Evolutionary conservation across 768 basidiomycete genomes (phyloP), one percentile per base, ranked within the genome.

Genomic region (Tephrocybe sp.): DNA sequence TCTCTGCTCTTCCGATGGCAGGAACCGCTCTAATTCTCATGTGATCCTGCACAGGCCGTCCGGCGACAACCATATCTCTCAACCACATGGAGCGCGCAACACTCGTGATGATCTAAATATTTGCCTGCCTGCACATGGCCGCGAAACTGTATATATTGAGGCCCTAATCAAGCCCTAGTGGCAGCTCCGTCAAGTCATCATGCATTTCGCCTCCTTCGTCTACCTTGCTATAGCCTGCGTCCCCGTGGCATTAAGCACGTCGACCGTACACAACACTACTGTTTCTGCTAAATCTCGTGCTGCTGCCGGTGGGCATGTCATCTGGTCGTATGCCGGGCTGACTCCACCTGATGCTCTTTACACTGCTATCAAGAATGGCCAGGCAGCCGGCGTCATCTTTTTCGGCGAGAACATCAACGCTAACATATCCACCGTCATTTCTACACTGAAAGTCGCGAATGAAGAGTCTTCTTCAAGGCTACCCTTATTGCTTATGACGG

Each of bases 401-500:
- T 52, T 52, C 19, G 31, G 23, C 16, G 51, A 52, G 12, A 52
- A 52, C 51, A 46, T 52, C 38, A 29, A 42, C 31, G 3, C 45
- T 18, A 47, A 52, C 31, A 47, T 52, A 24, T 42, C 46, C 16
- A 36, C 15, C 39, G 45, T 52, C 7, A 25, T 52, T 18, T 29
- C 45, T 10, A 42, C 45, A 3, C 33, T 52, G 6, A 52, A 52
- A n/a, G 22, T 12, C 16, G 51, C 51, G 3, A 52, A 52, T 23
- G 45, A 27, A 16, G 42, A 36, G 6, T 47, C 45, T 13, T 44
- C 51, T 19, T 42, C 41, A 15, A 36, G 42, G 21, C 24, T 52
- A n/a, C 51, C 51, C 4, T 27, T 52, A n/a, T 13, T 52, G 51
- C 30, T 52, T 8, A 52, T 52, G 45, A 52, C 51, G 34, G 51